phyloP scores from a whole-genome alignment of 2,329 filamentous ascomycete genomes.

The Monosporascus sp. region DNA sequence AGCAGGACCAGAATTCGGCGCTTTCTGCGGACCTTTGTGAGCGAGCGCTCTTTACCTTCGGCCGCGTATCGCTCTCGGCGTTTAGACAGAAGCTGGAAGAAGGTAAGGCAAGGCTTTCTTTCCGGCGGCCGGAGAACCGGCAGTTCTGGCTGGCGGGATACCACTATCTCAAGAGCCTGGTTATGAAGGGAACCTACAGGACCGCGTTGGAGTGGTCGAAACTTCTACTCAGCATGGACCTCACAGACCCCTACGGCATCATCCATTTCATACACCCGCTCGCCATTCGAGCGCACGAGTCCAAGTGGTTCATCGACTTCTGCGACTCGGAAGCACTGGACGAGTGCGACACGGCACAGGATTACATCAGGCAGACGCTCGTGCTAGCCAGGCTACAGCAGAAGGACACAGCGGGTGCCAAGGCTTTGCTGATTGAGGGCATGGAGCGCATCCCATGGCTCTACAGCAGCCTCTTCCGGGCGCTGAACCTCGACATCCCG shows the following conservation, averaged over 20 bases:
- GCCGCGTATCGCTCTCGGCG: constrained; percentile 77
- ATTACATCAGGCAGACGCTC: constrained; percentile 71
- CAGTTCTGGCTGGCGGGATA: constrained; percentile 90
- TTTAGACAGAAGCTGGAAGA: constrained; percentile 72
- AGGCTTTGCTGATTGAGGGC: constrained; percentile 59
- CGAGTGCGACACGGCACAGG: constrained; percentile 30
- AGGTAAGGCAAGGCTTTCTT: constrained; percentile 77
- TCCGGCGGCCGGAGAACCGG: constrained; percentile 77
- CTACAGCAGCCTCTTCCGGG: constrained; percentile 73
- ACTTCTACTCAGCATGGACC: constrained; percentile 70
- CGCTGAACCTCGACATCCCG: constrained; percentile 73
- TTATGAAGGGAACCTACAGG: constrained; percentile 87
- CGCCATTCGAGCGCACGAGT: constrained; percentile 74
- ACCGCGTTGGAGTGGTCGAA: constrained; percentile 94
- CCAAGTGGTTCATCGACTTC: constrained; percentile 70
- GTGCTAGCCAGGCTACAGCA: constrained; percentile 72
- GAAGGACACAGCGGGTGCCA: constrained; percentile 60
- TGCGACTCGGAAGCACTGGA: constrained; percentile 44
- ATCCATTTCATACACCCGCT: constrained; percentile 77
- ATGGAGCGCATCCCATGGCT: constrained; percentile 80
- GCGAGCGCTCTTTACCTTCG: constrained; percentile 87
- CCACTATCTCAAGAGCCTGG: constrained; percentile 79
- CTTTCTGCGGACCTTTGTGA: constrained; percentile 84
- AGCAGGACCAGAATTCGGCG: constrained; percentile 84
- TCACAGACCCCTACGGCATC: constrained; percentile 77